Percentiles rank a stretch among this genome's conserved stretches.
Evolutionary conservation across 2,329 filamentous ascomycete genomes (phyloP).

Genomic region (Pleomassaria siparia): DNA sequence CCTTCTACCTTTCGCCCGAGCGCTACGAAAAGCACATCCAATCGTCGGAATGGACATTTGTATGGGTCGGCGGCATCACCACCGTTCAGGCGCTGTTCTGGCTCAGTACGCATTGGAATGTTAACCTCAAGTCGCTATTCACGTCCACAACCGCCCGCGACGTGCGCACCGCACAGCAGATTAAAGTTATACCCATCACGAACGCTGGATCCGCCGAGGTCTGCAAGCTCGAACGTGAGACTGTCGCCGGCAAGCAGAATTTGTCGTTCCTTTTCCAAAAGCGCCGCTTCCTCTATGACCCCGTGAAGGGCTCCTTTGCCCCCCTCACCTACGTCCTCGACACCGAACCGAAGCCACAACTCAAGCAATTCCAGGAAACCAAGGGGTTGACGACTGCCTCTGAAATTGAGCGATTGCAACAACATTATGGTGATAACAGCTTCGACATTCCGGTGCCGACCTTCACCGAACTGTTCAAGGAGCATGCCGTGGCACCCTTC

Average conservation of each 20-base stretch:
- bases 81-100: conserved; percentile 86
- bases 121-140: conserved; percentile 79
- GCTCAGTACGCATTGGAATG: conserved; percentile 97
- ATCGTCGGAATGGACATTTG: conserved; percentile 97
- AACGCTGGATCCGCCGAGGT: conserved; percentile 92
- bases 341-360: conserved; percentile 74
- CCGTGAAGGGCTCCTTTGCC: conserved; percentile 71
- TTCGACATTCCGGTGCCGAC: conserved; percentile 98
- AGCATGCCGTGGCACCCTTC: conserved; percentile 97
- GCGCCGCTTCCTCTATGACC: conserved; percentile 85
- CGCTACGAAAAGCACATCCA: conserved; percentile 90
- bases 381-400: conserved; percentile 71
- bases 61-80: conserved; percentile 86
- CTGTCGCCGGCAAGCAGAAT: conserved; percentile 72
- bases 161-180: conserved; percentile 74
- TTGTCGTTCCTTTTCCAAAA: conserved; percentile 97
- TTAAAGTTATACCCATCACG: conserved; percentile 87
- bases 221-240: conserved; percentile 76
- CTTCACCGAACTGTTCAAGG: conserved; percentile 94
- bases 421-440: conserved; percentile 93
- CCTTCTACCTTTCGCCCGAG: conserved; percentile 79
- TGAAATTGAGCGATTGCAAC: conserved; percentile 78
- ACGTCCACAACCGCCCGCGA: conserved; percentile 71
- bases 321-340: conserved; percentile 85
- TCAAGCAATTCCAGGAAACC: conserved; percentile 77